Conservation (phyloP, 441 rosid genomes). For the Populus tomentosa region DNA sequence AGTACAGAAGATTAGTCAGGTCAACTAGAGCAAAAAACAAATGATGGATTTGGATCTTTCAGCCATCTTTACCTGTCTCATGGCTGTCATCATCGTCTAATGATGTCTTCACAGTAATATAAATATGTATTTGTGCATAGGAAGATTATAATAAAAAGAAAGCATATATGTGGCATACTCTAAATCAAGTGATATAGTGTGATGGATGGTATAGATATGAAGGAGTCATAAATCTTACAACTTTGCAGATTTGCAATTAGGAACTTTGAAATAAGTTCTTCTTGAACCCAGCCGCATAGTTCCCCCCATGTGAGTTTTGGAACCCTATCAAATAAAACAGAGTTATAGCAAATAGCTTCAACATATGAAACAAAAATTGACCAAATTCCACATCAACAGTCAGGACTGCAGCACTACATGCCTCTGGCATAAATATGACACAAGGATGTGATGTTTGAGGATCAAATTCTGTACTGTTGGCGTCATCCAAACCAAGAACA, state of each 20-base stretch:
- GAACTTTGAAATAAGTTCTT: conserved; percentile 61
- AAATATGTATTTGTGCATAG: neutral
- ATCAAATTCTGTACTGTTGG: too few species aligned
- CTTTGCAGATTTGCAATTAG: conserved; percentile 71
- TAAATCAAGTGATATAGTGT: neutral
- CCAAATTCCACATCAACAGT: neutral
- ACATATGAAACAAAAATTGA: neutral
- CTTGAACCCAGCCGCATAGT: conserved; percentile 90
- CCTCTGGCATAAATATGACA: conserved; percentile 95
- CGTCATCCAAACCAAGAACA: too few species aligned
- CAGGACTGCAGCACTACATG: neutral
- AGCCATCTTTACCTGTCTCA: neutral
- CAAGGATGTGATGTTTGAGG: conserved; percentile 56
- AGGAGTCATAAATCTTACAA: conserved; percentile 39
- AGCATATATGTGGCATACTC: neutral
- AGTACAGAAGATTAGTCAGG: conserved; percentile 4
- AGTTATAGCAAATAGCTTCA: neutral
- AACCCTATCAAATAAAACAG: conserved; percentile 39
- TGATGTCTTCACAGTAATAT: neutral
- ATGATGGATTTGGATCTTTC: neutral
- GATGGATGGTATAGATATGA: neutral
- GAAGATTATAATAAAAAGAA: neutral
- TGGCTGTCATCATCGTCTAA: neutral
- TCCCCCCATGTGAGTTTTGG: conserved; percentile 91
- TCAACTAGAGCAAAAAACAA: conserved; percentile 2